phyloP scores from a whole-genome alignment of 2,329 filamentous ascomycete species.

The Berkeleyomyces basicola region DNA sequence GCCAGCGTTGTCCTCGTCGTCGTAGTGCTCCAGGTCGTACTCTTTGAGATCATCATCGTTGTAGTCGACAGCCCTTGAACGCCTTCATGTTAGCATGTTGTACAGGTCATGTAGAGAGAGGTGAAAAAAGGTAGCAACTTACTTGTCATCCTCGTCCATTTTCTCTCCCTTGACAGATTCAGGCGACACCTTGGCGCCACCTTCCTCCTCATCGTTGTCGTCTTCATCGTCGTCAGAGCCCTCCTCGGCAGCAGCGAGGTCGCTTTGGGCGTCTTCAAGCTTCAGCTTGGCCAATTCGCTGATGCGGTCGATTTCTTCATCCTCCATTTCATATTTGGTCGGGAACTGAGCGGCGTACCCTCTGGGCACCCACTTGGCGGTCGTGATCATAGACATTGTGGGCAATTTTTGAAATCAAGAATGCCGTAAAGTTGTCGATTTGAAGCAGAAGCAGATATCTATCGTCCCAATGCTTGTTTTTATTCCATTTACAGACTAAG shows the following conservation, averaged over 20 bases:
- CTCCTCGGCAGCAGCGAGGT: slow-evolving; percentile 37
- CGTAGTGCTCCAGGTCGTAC: slow-evolving; percentile 92
- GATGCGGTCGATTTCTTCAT: slow-evolving; percentile 60
- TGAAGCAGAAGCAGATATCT: slow-evolving; percentile 1
- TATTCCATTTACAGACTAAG: slow-evolving; percentile 7
- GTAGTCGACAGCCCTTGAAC: slow-evolving; percentile 24
- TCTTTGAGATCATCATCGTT: slow-evolving; percentile 84
- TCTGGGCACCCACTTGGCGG: slow-evolving; percentile 58
- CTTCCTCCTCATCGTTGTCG: slow-evolving; percentile 17
- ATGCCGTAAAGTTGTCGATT: background rate
- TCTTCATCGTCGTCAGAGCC: slow-evolving; percentile 19
- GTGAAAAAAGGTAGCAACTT: background rate
- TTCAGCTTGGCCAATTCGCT: slow-evolving; percentile 59
- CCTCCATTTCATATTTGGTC: slow-evolving; percentile 57
- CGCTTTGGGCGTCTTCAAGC: slow-evolving; percentile 81
- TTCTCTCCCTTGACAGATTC: slow-evolving; percentile 1
- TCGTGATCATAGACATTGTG: slow-evolving; percentile 58
- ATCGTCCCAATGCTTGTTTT: background rate
- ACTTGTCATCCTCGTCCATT: slow-evolving; percentile 13
- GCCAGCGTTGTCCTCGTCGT: slow-evolving; percentile 38
- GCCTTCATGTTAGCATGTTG: slow-evolving; percentile 14
- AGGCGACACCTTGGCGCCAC: slow-evolving; percentile 15
- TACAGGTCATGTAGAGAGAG: background rate
- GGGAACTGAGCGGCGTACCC: slow-evolving; percentile 64
- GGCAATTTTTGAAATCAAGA: slow-evolving; percentile 15